These are phyloP conservation scores for Cucurbita pepo DNA, from an alignment of 306 rosid genomes.

Conservation along the genomic window DNA sequence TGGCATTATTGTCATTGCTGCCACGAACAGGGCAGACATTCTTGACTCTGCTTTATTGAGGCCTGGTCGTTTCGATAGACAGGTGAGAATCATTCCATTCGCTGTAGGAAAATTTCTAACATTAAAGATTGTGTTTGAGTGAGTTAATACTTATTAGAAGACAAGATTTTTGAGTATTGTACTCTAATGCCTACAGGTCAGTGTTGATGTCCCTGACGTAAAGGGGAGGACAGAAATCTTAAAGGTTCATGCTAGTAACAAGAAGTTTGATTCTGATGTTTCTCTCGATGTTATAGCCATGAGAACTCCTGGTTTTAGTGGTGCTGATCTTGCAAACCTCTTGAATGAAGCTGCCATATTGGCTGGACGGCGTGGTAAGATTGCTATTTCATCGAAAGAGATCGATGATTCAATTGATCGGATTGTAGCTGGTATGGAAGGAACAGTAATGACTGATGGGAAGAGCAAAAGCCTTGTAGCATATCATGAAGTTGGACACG, in stretches of 20 bases:
- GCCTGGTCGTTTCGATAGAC: slow-evolving; percentile 94
- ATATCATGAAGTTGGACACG: slow-evolving; percentile 97
- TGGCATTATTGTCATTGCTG: slow-evolving; percentile 91
- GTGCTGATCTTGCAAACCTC: slow-evolving; percentile 98
- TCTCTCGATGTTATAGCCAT: slow-evolving; percentile 83
- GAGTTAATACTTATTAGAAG: neutral
- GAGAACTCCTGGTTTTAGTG: slow-evolving; percentile 99
- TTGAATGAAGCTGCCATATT: slow-evolving; percentile 94
- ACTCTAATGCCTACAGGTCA: slow-evolving; percentile 50
- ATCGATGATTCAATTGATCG: slow-evolving; percentile 93
- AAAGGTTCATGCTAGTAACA: slow-evolving; percentile 85
- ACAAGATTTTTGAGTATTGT: neutral
- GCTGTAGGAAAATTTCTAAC: neutral
- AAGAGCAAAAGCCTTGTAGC: slow-evolving; percentile 95
- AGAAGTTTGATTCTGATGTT: slow-evolving; percentile 73
- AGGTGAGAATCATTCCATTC: slow-evolving; percentile 23
- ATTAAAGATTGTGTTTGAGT: neutral
- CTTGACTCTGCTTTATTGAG: slow-evolving; percentile 90
- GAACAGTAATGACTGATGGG: slow-evolving; percentile 96
- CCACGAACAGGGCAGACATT: slow-evolving; percentile 97
- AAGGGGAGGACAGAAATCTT: slow-evolving; percentile 92
- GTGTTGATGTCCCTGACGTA: slow-evolving; percentile 87
- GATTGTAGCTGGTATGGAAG: slow-evolving; percentile 99
- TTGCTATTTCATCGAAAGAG: slow-evolving; percentile 84
- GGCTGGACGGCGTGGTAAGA: slow-evolving; percentile 88